Evolutionary conservation across 768 basidiomycete genomes (phyloP).

Genomic region (Cystobasidium onofrii): DNA sequence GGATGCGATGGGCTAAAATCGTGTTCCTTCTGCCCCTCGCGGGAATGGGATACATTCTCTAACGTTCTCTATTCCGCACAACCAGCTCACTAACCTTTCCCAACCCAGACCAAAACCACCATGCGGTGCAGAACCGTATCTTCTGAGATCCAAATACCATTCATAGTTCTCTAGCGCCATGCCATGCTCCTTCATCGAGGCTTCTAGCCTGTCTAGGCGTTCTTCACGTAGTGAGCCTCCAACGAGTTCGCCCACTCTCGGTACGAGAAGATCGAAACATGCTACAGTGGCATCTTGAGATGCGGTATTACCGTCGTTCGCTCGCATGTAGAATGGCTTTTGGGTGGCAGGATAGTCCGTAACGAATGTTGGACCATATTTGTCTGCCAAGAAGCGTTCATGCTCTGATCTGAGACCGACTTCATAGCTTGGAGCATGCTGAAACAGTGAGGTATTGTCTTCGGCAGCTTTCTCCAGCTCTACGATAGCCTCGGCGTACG

Average conservation of each 20-base stretch:
- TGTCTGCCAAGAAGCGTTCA: slow-evolving; percentile 78
- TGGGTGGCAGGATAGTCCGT: slow-evolving; percentile 71
- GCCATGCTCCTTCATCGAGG: slow-evolving; percentile 52
- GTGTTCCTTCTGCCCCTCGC: slow-evolving; percentile 46
- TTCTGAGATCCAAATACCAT: slow-evolving; percentile 71
- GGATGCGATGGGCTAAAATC: neutral
- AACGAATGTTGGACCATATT: slow-evolving; percentile 73
- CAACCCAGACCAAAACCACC: slow-evolving; percentile 96
- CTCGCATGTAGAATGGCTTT: slow-evolving; percentile 96
- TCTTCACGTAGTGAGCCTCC: slow-evolving; percentile 87
- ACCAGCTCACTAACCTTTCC: slow-evolving; percentile 77
- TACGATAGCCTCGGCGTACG: slow-evolving; percentile 67
- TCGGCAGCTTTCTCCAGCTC: slow-evolving; percentile 49
- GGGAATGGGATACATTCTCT: slow-evolving; percentile 88
- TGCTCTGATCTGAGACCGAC: slow-evolving; percentile 73
- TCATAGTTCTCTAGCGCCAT: slow-evolving; percentile 49
- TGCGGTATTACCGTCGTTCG: slow-evolving; percentile 18
- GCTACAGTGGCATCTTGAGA: slow-evolving; percentile 56
- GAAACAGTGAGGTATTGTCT: slow-evolving; percentile 16
- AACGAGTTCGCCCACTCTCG: slow-evolving; percentile 74
- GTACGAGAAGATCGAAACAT: slow-evolving; percentile 93
- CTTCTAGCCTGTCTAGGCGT: slow-evolving; percentile 52
- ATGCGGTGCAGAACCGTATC: slow-evolving; percentile 79
- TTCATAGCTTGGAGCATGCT: slow-evolving; percentile 54
- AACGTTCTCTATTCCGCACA: slow-evolving; percentile 81